Conservation (phyloP, 164 flowering plant genomes). For the Macadamia tetraphylla region DNA sequence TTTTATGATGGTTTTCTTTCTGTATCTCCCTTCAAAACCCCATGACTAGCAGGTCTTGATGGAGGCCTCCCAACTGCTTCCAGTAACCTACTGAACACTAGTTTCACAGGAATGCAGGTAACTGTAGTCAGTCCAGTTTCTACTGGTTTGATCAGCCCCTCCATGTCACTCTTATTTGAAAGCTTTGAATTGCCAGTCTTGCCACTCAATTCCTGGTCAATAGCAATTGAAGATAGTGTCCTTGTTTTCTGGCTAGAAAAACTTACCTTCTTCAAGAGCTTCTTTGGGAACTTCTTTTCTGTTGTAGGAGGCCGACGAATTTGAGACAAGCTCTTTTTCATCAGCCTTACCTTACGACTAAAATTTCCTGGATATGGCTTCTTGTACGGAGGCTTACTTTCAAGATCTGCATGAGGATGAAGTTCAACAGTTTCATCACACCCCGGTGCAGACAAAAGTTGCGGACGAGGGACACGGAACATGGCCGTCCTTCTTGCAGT, state of each 20-base stretch:
- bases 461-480: slow-evolving; percentile 68
- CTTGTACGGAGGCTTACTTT: slow-evolving; percentile 20
- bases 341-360: slow-evolving; percentile 21
- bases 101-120: slow-evolving; percentile 82
- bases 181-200: slow-evolving; percentile 13
- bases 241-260: slow-evolving; percentile 64
- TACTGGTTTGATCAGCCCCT: slow-evolving; percentile 44
- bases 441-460: slow-evolving; percentile 36
- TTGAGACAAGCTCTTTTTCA: slow-evolving; percentile 22
- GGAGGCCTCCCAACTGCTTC: slow-evolving; percentile 79
- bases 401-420: slow-evolving; percentile 31
- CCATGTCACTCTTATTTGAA: slow-evolving; percentile 20
- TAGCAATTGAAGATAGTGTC: slow-evolving; percentile 70
- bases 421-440: slow-evolving; percentile 32
- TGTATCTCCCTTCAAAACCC: slow-evolving; percentile 23
- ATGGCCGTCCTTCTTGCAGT: slow-evolving; percentile 86
- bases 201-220: slow-evolving; percentile 33
- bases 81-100: slow-evolving; percentile 82
- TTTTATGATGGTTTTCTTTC: slow-evolving; percentile 27
- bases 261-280: slow-evolving; percentile 47
- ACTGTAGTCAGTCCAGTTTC: slow-evolving; percentile 46
- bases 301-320: slow-evolving; percentile 20
- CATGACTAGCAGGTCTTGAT: slow-evolving; percentile 27
- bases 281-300: slow-evolving; percentile 38
- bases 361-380: slow-evolving; percentile 25